Base-by-base conservation (phyloP, 306 rosid genomes). In the Lathyrus oleraceus region DNA sequence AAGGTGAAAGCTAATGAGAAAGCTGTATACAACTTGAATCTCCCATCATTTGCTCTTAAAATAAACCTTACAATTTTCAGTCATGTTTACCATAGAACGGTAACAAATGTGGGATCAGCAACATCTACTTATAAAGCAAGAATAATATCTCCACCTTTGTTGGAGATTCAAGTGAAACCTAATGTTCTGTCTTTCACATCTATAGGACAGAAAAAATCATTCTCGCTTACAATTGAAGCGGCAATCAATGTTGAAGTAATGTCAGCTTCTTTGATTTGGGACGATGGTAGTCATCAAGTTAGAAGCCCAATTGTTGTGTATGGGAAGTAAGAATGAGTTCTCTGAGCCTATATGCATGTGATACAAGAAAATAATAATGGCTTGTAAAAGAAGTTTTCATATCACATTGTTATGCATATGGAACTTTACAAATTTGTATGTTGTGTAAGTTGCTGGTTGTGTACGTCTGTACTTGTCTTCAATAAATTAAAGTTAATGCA, bases 31-130 rank as follows among this genome's bases (percentile, higher is more conserved):
- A 76, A 89, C 44, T 14, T 89, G 3, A 89, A 84, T 28, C 81
- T 84, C 16, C 95, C 91, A 59, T 76, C 89, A 1, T 71, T 84
- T 59, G 77, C 86, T 3, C 51, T 83, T 11, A 40, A 38, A 6
- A 21, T 16, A 7, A 9, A 56, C 2, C 6, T 0, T 0, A 13
- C 25, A 7, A 20, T 35, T 44, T 52, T 2, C 2, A 20, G 9
- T 38, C 6, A 40, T 13, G 14, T 30, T 65, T 78, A 36, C 32
- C 64, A 39, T 2, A 65, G 82, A 61, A 72, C 44, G 4, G 72
- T 66, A 16, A 79, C 69, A n/a, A 68, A 80, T 6, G 74, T 70
- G 13, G 78, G 70, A 14, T 62, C 32, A 0, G 2, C 45, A 20
- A 65, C 25, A 2, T 80, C 80, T 10, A 56, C 1, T 20, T 64